A percentile compares a stretch with the other conserved stretches of the same genome.
Evolutionary conservation across 805 yeast species (phyloP).

Genomic region (Metschnikowia koreensis): DNA sequence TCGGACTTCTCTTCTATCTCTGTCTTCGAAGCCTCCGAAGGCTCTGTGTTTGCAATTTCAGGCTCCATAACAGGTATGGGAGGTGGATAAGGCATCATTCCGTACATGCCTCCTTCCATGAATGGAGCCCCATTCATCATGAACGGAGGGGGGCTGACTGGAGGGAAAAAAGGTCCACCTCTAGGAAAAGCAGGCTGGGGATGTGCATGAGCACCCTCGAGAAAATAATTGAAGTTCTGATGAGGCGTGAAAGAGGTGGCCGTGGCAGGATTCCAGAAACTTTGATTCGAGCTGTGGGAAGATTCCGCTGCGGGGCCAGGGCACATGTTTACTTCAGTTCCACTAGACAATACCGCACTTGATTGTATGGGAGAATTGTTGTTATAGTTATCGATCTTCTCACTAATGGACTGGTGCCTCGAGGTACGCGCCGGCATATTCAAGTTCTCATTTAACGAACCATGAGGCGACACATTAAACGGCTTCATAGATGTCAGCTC

Average conservation of each 20-base stretch:
- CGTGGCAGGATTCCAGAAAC: conserved; percentile 67
- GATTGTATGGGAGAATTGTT: conserved; percentile 45
- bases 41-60: conserved; percentile 8
- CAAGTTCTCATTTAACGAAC: conserved; percentile 43
- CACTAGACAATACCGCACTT: conserved; percentile 34
- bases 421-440: conserved; percentile 36
- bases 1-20: conserved; percentile 4
- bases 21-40: conserved; percentile 2
- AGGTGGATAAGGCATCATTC: conserved; percentile 27
- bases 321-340: conserved; percentile 22
- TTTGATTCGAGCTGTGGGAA: conserved; percentile 23
- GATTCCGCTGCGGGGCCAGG: conserved; percentile 6
- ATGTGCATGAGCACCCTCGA: conserved; percentile 21
- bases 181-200: conserved; percentile 21
- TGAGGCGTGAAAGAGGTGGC: conserved; percentile 59
- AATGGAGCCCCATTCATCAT: conserved; percentile 37
- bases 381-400: conserved; percentile 60
- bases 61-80: conserved; percentile 11
- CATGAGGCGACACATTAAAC: conserved; percentile 34
- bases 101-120: conserved; percentile 37
- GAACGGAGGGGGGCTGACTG: conserved; percentile 39
- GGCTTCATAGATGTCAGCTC: conserved; percentile 21
- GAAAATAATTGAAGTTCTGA: conserved; percentile 26
- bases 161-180: conserved; percentile 31
- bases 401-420: conserved; percentile 55